A percentile compares a stretch with the other conserved stretches of the same genome.
These are phyloP conservation scores for Termitomyces sp. DNA, from an alignment of 768 basidiomycete species.

Conservation along the genomic window DNA sequence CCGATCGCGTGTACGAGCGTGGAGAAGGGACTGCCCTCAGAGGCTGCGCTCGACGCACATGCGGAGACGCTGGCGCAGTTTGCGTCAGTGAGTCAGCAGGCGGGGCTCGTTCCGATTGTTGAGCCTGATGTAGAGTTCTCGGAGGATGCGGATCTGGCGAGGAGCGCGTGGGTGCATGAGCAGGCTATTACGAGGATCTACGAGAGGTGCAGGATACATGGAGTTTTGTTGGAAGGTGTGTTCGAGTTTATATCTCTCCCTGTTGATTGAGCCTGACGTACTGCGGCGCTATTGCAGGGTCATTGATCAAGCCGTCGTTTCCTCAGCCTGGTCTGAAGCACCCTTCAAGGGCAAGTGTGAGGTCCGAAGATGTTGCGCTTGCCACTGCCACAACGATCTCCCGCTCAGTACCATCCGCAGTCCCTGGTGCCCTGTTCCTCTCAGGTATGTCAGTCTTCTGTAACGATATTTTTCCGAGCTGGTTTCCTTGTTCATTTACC, in stretches of 20 bases:
- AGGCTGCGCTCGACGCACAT: constrained; percentile 35
- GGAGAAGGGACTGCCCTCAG: constrained; percentile 30
- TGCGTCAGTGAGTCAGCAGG: constrained; percentile 45
- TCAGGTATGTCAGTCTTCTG: constrained; percentile 29
- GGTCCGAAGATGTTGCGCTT: constrained; percentile 35
- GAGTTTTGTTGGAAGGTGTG: constrained; percentile 43
- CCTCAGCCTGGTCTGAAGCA: constrained; percentile 42
- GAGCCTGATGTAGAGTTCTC: constrained; percentile 49
- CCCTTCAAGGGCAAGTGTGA: constrained; percentile 27
- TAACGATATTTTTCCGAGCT: neutral
- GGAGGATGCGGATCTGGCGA: constrained; percentile 37
- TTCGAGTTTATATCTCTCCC: neutral
- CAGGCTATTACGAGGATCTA: constrained; percentile 40
- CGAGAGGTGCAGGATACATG: constrained; percentile 36
- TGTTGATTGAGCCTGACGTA: neutral
- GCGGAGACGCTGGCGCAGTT: constrained; percentile 43
- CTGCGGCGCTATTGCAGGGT: constrained; percentile 22
- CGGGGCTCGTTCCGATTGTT: constrained; percentile 45
- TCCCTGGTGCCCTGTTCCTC: constrained; percentile 44
- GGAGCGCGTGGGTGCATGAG: constrained; percentile 42
- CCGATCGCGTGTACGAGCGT: constrained; percentile 38
- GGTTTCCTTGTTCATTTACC: neutral
- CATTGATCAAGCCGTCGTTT: constrained; percentile 48
- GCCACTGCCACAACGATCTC: constrained; percentile 41
- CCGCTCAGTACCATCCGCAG: constrained; percentile 37